phyloP scores from a whole-genome alignment of 2,329 filamentous ascomycete genomes.

The Aureobasidium namibiae region DNA sequence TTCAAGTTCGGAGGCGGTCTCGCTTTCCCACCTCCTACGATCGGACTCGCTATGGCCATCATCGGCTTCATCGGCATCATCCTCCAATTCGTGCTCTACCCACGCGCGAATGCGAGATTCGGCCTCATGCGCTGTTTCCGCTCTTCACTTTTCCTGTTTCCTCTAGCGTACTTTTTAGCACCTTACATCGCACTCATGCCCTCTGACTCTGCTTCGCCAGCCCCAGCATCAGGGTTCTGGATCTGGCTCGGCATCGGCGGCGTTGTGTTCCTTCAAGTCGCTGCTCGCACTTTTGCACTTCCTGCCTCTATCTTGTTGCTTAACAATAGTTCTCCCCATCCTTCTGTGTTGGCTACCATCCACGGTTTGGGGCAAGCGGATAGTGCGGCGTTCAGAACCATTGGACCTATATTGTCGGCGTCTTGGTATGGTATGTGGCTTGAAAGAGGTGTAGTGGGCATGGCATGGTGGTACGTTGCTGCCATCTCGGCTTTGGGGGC shows the following conservation, averaged over 20 bases:
- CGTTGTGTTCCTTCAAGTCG: constrained; percentile 61
- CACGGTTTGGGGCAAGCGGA: constrained; percentile 52
- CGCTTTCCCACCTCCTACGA: constrained; percentile 60
- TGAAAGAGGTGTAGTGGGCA: constrained; percentile 45
- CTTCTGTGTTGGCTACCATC: constrained; percentile 48
- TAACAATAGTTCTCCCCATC: constrained; percentile 51
- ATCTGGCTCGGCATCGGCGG: constrained; percentile 59
- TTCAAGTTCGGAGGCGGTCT: constrained; percentile 65
- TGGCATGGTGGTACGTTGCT: constrained; percentile 51
- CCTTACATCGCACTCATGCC: constrained; percentile 66
- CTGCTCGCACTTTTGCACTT: constrained; percentile 61
- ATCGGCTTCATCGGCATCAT: constrained; percentile 68
- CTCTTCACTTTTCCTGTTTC: constrained; percentile 61
- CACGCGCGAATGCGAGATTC: constrained; percentile 54
- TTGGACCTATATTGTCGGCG: constrained; percentile 48
- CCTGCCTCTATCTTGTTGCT: constrained; percentile 50
- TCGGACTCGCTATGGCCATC: constrained; percentile 71
- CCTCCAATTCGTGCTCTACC: constrained; percentile 65
- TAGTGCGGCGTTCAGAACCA: constrained; percentile 44
- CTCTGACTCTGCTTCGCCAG: constrained; percentile 37
- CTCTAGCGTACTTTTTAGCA: constrained; percentile 58
- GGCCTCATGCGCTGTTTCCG: constrained; percentile 63
- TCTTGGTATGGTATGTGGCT: constrained; percentile 48
- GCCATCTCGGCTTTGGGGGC: constrained; percentile 49
- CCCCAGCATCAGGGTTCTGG: constrained; percentile 45